phyloP scores from a whole-genome alignment of 345 rosid species.

The Pelargonium nanum region DNA sequence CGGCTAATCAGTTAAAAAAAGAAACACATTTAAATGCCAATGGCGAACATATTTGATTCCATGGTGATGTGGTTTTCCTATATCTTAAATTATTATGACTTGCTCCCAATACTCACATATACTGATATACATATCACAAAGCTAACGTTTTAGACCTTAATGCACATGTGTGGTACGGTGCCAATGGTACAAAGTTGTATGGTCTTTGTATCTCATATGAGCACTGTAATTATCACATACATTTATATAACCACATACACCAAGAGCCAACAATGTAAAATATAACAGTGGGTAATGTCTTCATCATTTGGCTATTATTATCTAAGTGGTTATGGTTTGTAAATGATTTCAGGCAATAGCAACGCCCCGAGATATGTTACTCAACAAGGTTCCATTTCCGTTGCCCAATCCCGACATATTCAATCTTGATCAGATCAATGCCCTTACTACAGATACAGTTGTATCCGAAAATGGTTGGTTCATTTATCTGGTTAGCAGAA shows the following conservation, averaged over 20 bases:
- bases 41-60: background rate
- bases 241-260: too few relatives aligned
- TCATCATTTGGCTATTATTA: background rate
- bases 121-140: too few relatives aligned
- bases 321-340: background rate
- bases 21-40: background rate
- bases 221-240: too few relatives aligned
- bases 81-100: too few relatives aligned
- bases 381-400: slow-evolving; percentile 86
- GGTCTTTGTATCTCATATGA: too few relatives aligned
- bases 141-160: too few relatives aligned
- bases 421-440: slow-evolving; percentile 76
- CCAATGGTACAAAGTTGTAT: too few relatives aligned
- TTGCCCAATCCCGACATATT: slow-evolving; percentile 77
- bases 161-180: too few relatives aligned
- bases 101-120: background rate
- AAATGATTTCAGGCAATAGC: slow-evolving; percentile 58
- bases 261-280: too few relatives aligned
- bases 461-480: slow-evolving; percentile 84
- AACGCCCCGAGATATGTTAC: slow-evolving; percentile 61
- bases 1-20: background rate
- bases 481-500: background rate
- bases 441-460: slow-evolving; percentile 49
- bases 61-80: too few relatives aligned
- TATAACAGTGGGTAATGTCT: background rate